Conservation (phyloP, 495 filamentous ascomycete species). For the Evernia prunastri region DNA sequence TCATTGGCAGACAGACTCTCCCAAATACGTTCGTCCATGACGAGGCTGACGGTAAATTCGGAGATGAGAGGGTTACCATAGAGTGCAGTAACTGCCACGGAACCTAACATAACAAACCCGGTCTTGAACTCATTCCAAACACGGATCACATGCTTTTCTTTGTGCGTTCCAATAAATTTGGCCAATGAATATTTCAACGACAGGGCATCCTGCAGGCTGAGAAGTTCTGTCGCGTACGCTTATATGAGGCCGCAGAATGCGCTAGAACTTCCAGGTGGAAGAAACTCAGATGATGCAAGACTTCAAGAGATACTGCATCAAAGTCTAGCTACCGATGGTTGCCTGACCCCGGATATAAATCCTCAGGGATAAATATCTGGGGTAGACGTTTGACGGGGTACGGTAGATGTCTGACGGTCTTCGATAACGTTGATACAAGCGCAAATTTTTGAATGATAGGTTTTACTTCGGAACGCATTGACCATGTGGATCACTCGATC, state of each 20-base stretch:
- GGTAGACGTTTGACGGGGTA: background rate
- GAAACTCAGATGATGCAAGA: background rate
- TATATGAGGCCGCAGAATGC: slow-evolving; percentile 7
- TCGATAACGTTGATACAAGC: background rate
- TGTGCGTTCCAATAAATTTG: slow-evolving; percentile 1
- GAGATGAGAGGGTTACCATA: background rate
- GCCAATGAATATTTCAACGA: background rate
- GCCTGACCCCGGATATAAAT: background rate
- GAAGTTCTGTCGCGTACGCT: slow-evolving; percentile 4
- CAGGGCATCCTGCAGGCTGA: background rate
- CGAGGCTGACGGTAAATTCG: background rate
- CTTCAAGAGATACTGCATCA: background rate
- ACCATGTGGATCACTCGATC: background rate
- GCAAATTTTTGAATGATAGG: background rate
- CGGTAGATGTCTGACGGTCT: background rate
- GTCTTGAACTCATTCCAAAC: background rate
- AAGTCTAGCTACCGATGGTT: background rate
- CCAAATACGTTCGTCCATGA: slow-evolving; percentile 3
- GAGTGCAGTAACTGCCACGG: background rate
- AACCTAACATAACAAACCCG: background rate
- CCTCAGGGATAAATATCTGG: background rate
- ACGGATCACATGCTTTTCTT: background rate
- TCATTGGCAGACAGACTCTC: slow-evolving; percentile 1
- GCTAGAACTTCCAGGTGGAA: background rate
- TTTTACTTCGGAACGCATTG: background rate